Percentiles rank a stretch among this genome's conserved stretches.
These are phyloP conservation scores for Pseudogymnoascus sp. DNA, from an alignment of 2,329 filamentous ascomycete genomes.

Conservation along the genomic window DNA sequence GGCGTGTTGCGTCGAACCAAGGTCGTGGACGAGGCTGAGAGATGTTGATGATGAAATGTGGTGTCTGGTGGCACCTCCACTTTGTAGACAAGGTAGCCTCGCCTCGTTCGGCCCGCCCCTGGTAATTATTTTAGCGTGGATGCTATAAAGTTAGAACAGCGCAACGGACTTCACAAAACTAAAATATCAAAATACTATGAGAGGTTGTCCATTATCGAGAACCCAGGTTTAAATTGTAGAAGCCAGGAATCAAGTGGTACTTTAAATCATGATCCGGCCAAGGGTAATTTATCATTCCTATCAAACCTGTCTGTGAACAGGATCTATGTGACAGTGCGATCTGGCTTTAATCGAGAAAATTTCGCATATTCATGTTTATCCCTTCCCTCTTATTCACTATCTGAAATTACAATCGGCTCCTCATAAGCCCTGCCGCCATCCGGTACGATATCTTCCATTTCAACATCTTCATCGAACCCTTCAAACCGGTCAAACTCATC, in stretches of 20 bases:
- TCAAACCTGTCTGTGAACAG: background rate
- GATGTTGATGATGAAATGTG: constrained; percentile 5
- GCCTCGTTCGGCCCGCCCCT: background rate
- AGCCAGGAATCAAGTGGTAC: background rate
- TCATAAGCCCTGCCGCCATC: background rate
- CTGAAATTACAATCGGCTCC: background rate
- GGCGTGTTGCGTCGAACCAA: background rate
- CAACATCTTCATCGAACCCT: background rate
- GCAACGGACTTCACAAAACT: background rate
- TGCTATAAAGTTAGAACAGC: background rate
- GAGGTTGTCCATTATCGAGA: background rate
- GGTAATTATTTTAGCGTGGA: background rate
- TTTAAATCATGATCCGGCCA: background rate
- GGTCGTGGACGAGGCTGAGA: constrained; percentile 5
- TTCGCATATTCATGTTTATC: background rate
- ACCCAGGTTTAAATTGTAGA: background rate
- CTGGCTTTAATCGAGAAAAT: background rate
- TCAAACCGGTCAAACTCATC: background rate
- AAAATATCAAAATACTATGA: background rate
- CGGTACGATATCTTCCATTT: background rate
- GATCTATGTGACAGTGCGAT: background rate
- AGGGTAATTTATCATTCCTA: background rate
- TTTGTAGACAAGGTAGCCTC: background rate
- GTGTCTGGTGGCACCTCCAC: background rate
- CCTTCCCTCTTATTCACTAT: background rate